Base-by-base conservation (phyloP, 2,329 filamentous ascomycete species). In the Davidsoniella eucalypti region DNA sequence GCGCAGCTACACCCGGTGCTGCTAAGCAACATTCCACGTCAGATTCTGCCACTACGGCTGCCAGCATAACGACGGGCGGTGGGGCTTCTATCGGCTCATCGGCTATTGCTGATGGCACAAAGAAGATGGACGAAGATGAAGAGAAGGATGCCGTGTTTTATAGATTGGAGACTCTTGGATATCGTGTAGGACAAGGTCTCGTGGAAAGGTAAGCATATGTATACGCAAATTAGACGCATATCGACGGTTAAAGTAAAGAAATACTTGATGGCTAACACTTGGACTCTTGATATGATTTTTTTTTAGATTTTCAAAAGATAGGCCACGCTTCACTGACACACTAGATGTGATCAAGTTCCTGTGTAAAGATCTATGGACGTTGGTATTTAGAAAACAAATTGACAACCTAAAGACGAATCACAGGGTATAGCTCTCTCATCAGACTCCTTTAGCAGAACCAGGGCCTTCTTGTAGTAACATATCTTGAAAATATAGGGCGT, bases 331-430 rank as follows among this genome's bases (percentile, higher is more conserved):
- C 62, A 85, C 82, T 54, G 87, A 94, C 58, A 88, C 88, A 3
- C 77, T 98, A 40, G 92, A 96, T 61, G 84, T 88, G 46, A 98
- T 98, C 63, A 98, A 98, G 64, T 96, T 98, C 61, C 72, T 98
- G 46, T 98, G 92, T 76, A 98, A 98, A 69, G 92, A 98, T 64
- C 73, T 98, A 42, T 98, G 92, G 92, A 87, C 80, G 33, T 72
- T 96, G 17, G 77, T 95, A 14, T 98, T 95, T 65, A 76, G 85
- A 62, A 98, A 98, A 67, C 93, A 96, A 64, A 86, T 98, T 61
- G 92, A 98, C 66, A 98, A 98, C 63, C 73, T 98, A 44, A 98
- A 98, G 68, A 98, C 92, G 7, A 98, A 98, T 62, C 92, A 98
- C 63, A 73, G 92, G 58, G 83, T 87, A 68, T 16, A 71, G 58